Evolutionary conservation across 129 eudicot species (phyloP).

Genomic region (Lactuca saligna): DNA sequence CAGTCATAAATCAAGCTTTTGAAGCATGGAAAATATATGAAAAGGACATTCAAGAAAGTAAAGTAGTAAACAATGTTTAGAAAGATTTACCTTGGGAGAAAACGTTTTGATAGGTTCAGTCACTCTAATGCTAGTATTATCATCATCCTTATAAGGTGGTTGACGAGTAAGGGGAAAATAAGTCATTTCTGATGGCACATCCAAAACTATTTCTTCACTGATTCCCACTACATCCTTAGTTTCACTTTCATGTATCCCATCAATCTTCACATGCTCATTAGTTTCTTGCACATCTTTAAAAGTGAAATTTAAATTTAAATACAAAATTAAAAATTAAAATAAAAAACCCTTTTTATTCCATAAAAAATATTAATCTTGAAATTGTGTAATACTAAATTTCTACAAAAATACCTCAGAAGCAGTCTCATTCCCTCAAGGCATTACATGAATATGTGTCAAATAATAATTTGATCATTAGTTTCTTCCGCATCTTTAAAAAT

Average conservation of each 20-base stretch:
- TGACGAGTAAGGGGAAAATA: conserved; percentile 28
- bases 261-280: conserved; percentile 23
- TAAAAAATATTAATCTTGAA: too few species aligned
- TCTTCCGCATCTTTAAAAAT: conserved; percentile 73
- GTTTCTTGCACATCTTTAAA: too few species aligned
- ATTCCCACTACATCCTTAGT: conserved; percentile 18
- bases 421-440: too few species aligned
- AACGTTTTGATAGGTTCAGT: conserved; percentile 19
- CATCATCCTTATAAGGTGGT: conserved; percentile 32
- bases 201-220: conserved; percentile 28
- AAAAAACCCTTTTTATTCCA: too few species aligned
- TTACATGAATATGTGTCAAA: too few species aligned
- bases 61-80: too few species aligned
- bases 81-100: conserved; percentile 44
- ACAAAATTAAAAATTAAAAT: too few species aligned
- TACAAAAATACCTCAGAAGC: too few species aligned
- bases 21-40: conserved; percentile 8
- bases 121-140: conserved; percentile 17
- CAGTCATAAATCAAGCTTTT: background rate
- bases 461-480: too few species aligned
- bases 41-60: too few species aligned
- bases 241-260: conserved; percentile 33
- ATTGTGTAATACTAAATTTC: too few species aligned
- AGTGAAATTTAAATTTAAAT: too few species aligned
- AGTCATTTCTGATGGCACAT: conserved; percentile 24